Base-by-base conservation (phyloP, 108 stramenopile genomes). In the Cyclotella sp. region DNA sequence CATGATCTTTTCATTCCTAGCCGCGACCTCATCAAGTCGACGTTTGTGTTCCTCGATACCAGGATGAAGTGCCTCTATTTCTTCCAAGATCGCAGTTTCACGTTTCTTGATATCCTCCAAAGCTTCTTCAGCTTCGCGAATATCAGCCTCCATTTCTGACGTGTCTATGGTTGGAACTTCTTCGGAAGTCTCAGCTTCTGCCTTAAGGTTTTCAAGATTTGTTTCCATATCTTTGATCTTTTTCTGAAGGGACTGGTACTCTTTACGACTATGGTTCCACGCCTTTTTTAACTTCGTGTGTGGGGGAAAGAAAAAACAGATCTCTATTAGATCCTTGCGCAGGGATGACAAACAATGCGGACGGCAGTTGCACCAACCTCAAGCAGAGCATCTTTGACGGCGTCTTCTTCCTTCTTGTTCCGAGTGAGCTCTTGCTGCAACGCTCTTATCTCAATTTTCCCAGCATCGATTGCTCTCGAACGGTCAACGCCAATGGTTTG, bases 141-240 rank as follows among this genome's bases (percentile, higher is more conserved):
- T 84, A 24, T 91, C 87, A 69, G 79, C 80, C 47, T 95, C 93
- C 34, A 87, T 74, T 30, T 90, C 90, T 16, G 82, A 73, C 0
- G 92, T 92, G 59, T 95, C 95, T 39, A 92, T 88, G 3, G 87
- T 86, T 22, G 79, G 79, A n/a, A 80, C 79, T 76, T 90, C 87
- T 58, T 78, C 85, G 41, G 86, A 73, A n/a, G 74, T 69, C 41
- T 82, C 84, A 45, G 87, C 81, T 68, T 91, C 83, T 13, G 77
- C 78, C 53, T 70, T 75, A 0, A 87, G 60, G 42, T 82, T 70
- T 21, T 73, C 72, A 51, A 81, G 68, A 15, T 45, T 18, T 28
- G 42, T 18, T 61, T 72, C 71, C 77, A 81, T 72, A 12, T 71
- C 54, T 21, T 82, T 79, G 54, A 90, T 85, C 21, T 74, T 64